phyloP scores from a whole-genome alignment of 2,329 filamentous ascomycete genomes.

The Fusarium poae region DNA sequence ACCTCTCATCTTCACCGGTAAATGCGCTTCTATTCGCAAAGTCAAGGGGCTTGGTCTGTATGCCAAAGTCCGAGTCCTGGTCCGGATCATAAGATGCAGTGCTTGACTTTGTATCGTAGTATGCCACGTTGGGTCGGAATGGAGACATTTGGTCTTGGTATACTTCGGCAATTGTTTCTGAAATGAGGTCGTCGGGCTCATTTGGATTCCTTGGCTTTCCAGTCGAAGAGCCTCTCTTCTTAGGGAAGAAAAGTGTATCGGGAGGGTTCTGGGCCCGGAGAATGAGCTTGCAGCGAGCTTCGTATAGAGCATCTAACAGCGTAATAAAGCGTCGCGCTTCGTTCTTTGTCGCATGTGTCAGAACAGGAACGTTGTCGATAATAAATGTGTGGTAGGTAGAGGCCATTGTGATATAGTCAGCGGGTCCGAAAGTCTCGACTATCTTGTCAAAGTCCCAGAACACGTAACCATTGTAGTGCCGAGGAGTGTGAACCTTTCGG shows the following conservation, averaged over 20 bases:
- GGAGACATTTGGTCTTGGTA: slow-evolving; percentile 83
- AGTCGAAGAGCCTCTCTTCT: slow-evolving; percentile 53
- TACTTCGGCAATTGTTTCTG: slow-evolving; percentile 70
- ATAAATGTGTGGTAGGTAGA: slow-evolving; percentile 85
- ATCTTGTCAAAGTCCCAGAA: slow-evolving; percentile 77
- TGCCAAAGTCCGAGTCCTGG: slow-evolving; percentile 68
- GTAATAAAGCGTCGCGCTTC: slow-evolving; percentile 86
- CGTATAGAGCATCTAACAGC: slow-evolving; percentile 83
- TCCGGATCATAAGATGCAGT: slow-evolving; percentile 67
- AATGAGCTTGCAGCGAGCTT: slow-evolving; percentile 82
- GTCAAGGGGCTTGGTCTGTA: slow-evolving; percentile 62
- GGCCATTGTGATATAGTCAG: slow-evolving; percentile 85
- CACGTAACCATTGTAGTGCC: slow-evolving; percentile 68
- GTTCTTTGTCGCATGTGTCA: slow-evolving; percentile 79
- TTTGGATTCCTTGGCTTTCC: slow-evolving; percentile 20
- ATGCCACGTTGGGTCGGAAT: slow-evolving; percentile 83
- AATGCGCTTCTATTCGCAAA: slow-evolving; percentile 77
- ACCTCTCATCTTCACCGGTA: slow-evolving; percentile 84
- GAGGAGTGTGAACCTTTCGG: slow-evolving; percentile 70
- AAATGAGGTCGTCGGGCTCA: slow-evolving; percentile 56
- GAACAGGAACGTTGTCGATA: slow-evolving; percentile 75
- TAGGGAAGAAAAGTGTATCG: slow-evolving; percentile 83
- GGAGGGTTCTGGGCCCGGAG: slow-evolving; percentile 76
- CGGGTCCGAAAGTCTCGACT: slow-evolving; percentile 77
- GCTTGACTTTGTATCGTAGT: slow-evolving; percentile 65